These are phyloP conservation scores for Kregervanrija delftensis DNA, from an alignment of 805 yeast species.

Conservation along the genomic window DNA sequence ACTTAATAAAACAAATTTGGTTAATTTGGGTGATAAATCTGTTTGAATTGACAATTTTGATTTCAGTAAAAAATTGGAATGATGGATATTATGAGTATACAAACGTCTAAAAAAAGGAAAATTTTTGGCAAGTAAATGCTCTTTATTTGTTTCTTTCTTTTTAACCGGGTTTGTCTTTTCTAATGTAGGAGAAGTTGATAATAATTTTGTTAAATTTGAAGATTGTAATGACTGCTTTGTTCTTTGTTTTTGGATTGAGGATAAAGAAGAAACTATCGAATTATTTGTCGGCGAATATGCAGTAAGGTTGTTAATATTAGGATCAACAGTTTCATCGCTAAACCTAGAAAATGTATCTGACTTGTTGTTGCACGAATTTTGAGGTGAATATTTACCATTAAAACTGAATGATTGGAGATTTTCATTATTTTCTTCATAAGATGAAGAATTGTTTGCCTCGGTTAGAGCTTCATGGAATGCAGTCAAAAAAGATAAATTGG, in stretches of 20 bases:
- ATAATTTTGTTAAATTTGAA: slow-evolving; percentile 16
- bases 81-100: slow-evolving; percentile 45
- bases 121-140: slow-evolving; percentile 64
- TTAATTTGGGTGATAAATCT: slow-evolving; percentile 56
- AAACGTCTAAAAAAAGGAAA: slow-evolving; percentile 75
- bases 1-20: slow-evolving; percentile 57
- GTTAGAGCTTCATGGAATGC: slow-evolving; percentile 31
- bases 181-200: slow-evolving; percentile 18
- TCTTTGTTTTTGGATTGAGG: slow-evolving; percentile 14
- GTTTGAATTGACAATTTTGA: slow-evolving; percentile 47
- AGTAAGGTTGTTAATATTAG: slow-evolving; percentile 1
- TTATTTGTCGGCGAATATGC: slow-evolving; percentile 12
- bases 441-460: slow-evolving; percentile 17
- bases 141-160: slow-evolving; percentile 32
- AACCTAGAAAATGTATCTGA: slow-evolving; percentile 1
- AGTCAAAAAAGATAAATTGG: slow-evolving; percentile 23
- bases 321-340: slow-evolving; percentile 12
- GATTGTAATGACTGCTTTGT: slow-evolving; percentile 14
- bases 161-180: slow-evolving; percentile 8
- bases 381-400: slow-evolving; percentile 1
- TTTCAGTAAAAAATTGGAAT: slow-evolving; percentile 39
- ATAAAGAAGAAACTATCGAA: slow-evolving; percentile 15
- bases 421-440: slow-evolving; percentile 5
- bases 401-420: neutral
- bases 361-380: neutral